Base-by-base conservation (phyloP, 2,329 filamentous ascomycete species). In the Botryosphaeria dothidea region DNA sequence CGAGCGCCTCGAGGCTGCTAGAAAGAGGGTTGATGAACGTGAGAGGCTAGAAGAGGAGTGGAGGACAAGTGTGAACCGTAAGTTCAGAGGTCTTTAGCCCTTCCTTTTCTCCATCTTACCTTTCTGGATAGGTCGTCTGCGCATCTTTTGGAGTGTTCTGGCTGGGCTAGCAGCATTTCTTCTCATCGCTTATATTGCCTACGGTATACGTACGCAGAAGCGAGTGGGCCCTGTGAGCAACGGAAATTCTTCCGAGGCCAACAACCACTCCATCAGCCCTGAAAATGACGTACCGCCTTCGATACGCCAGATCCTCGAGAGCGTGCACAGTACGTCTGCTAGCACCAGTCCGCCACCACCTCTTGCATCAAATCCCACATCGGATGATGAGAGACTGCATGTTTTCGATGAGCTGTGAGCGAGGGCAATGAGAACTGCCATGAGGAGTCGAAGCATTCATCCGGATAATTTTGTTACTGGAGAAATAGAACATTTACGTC, bases 1-100 rank as follows among this genome's bases (percentile, higher is more conserved):
- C 66, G 81, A 81, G 48, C 82, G 91, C 56, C 85, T 94, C 3
- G 87, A 89, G 60, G 78, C 82, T 15, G 89, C 92, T 13, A 83
- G 86, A 57, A 78, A 83, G 64, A 83, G 86, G 7, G 86, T 93
- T 15, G 88, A 91, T 72, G 80, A 81, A 29, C 91, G 90, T 84
- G 89, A 91, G 74, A 82, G 81, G 64, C 83, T 85, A 1, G 90
- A 93, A 75, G 82, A 80, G 54, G 86, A 88, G 70, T 66, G 61
- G 62, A 23, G 41, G 31, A 19, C 25, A 3, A 65, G 43, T 19
- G 54, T 66, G n/a, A 69, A 48, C 45, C 54, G 68, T 68, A 46
- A 38, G 65, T 65, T 3, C 19, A 17, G 15, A 8, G 3, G 6
- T 4, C 29, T 51, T 27, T 8, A 11, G 3, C 4, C 13, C 8